Conservation (phyloP, 768 basidiomycete genomes). For the Pleurotus platypus region DNA sequence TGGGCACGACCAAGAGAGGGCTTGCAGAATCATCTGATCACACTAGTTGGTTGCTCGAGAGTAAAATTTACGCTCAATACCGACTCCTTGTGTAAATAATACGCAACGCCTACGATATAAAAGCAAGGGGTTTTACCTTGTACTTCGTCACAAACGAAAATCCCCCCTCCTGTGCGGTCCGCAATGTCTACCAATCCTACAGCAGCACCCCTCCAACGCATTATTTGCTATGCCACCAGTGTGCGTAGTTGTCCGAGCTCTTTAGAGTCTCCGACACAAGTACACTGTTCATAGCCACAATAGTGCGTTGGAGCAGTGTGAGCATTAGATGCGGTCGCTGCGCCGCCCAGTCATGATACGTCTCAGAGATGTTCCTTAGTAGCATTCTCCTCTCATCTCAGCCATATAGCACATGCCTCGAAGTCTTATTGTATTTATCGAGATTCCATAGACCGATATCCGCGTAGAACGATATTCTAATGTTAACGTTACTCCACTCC, state of each 20-base stretch:
- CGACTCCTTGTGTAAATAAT: constrained; percentile 1
- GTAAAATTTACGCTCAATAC: not conserved
- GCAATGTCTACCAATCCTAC: not conserved
- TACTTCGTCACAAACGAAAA: not conserved
- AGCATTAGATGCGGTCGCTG: no score
- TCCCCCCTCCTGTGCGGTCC: not conserved
- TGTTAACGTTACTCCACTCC: no score
- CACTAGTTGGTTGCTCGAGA: not conserved
- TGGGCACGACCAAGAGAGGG: not conserved
- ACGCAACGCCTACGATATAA: constrained; percentile 1
- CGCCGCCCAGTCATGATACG: no score
- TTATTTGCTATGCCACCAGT: constrained; percentile 11
- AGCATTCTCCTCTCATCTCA: no score
- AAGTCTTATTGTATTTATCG: no score
- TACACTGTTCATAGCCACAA: constrained; percentile 13
- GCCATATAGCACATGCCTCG: no score
- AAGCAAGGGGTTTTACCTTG: not conserved
- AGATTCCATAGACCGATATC: no score
- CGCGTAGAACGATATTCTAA: no score
- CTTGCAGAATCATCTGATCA: constrained; percentile 2
- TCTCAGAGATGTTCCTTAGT: no score
- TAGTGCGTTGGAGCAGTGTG: constrained; percentile 7
- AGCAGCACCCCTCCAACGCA: not conserved
- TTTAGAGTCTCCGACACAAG: not conserved
- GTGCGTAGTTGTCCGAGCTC: not conserved